Percentiles rank a stretch among this genome's conserved stretches.
Conservation (phyloP, 441 rosid genomes). For the Arabidopsis hybrid region DNA sequence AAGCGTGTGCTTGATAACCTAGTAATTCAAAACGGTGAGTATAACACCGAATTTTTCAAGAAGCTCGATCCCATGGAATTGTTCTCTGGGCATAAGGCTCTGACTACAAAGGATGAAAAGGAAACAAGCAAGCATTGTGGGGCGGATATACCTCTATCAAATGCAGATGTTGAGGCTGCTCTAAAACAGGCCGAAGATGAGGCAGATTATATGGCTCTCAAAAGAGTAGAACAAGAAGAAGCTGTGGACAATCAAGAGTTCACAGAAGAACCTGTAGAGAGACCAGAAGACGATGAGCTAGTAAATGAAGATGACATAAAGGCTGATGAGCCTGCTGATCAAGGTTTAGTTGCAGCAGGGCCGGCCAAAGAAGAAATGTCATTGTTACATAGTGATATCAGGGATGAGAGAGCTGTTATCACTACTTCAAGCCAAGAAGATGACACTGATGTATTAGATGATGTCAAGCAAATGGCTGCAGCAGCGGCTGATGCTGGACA, state of each 20-base stretch:
- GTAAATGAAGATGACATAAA: constrained; percentile 86
- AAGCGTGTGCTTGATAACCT: constrained; percentile 99
- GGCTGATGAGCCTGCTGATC: constrained; percentile 80
- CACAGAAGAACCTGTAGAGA: constrained; percentile 92
- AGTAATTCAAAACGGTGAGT: constrained; percentile 97
- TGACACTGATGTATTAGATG: constrained; percentile 88
- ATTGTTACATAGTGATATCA: constrained; percentile 47
- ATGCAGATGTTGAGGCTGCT: constrained; percentile 99
- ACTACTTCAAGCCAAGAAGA: constrained; percentile 77
- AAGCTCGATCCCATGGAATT: constrained; percentile 99
- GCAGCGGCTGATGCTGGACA: constrained; percentile 98
- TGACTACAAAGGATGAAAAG: constrained; percentile 65
- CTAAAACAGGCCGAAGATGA: constrained; percentile 98
- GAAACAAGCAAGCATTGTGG: constrained; percentile 61
- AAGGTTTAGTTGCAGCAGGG: constrained; percentile 50
- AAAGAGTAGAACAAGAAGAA: constrained; percentile 99
- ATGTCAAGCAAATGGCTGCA: constrained; percentile 95
- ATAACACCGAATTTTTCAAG: constrained; percentile 98
- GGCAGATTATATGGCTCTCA: constrained; percentile 99
- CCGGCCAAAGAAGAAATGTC: constrained; percentile 54
- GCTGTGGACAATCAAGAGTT: constrained; percentile 99
- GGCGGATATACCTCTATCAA: constrained; percentile 70
- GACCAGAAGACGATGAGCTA: constrained; percentile 91
- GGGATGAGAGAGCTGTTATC: constrained; percentile 69
- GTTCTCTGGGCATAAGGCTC: constrained; percentile 84